phyloP scores from a whole-genome alignment of 2,329 filamentous ascomycete genomes.

The Niveomyces coronatus region DNA sequence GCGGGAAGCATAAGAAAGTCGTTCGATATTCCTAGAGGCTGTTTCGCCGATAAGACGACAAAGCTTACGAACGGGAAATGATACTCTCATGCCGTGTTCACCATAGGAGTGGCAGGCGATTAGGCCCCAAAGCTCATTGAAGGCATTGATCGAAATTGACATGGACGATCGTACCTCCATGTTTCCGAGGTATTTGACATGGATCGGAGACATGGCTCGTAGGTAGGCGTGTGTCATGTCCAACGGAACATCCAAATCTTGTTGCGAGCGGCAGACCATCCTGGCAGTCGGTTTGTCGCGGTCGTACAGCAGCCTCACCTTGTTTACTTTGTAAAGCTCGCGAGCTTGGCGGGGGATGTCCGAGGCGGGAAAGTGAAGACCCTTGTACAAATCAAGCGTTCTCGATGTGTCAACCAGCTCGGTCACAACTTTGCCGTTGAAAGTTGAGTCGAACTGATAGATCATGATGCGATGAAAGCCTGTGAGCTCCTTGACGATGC shows the following conservation, averaged over 20 bases:
- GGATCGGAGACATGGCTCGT: conserved; percentile 82
- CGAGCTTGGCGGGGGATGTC: conserved; percentile 79
- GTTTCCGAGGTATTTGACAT: conserved; percentile 75
- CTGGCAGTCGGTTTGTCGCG: conserved; percentile 70
- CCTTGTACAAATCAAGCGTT: conserved; percentile 77
- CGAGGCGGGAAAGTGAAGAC: conserved; percentile 77
- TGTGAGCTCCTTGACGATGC: conserved; percentile 79
- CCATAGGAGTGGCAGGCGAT: conserved; percentile 83
- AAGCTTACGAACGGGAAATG: conserved; percentile 87
- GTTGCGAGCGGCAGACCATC: conserved; percentile 65
- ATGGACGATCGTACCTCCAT: conserved; percentile 92
- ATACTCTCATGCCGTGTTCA: conserved; percentile 70
- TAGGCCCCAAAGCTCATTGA: conserved; percentile 76
- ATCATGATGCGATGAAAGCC: conserved; percentile 91
- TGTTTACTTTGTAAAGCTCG: conserved; percentile 85
- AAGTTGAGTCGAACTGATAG: conserved; percentile 76
- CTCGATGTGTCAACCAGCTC: conserved; percentile 73
- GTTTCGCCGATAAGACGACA: conserved; percentile 80
- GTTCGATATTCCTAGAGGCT: conserved; percentile 77
- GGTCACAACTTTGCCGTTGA: conserved; percentile 80
- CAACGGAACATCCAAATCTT: conserved; percentile 64
- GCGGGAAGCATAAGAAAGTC: conserved; percentile 74
- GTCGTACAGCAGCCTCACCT: conserved; percentile 79
- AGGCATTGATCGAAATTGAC: conserved; percentile 87
- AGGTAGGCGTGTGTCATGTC: conserved; percentile 80